These are phyloP conservation scores for Withania somnifera DNA, from an alignment of 305 asterid species.

Conservation along the genomic window DNA sequence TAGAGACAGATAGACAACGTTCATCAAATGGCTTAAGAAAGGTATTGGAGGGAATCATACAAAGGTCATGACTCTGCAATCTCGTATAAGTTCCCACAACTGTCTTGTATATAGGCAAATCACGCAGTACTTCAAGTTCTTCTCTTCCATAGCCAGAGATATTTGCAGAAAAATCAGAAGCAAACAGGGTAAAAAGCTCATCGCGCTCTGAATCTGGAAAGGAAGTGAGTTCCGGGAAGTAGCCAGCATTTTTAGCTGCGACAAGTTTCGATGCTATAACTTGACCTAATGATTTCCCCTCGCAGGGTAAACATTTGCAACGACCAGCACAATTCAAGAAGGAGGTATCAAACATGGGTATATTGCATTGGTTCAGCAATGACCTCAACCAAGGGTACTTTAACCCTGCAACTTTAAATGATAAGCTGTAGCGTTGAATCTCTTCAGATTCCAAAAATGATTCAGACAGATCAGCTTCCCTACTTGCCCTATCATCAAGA, in stretches of 20 bases:
- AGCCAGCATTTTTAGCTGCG: constrained; percentile 80
- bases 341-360: constrained; percentile 71
- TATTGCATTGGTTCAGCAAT: constrained; percentile 70
- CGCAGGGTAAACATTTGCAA: constrained; percentile 58
- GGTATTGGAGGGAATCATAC: constrained; percentile 75
- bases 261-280: constrained; percentile 65
- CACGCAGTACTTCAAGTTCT: constrained; percentile 68
- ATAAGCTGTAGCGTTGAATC: constrained; percentile 31
- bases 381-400: constrained; percentile 82
- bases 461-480: constrained; percentile 32
- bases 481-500: constrained; percentile 23
- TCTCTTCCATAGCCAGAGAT: constrained; percentile 54
- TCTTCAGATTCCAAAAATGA: constrained; percentile 29
- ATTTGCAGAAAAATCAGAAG: constrained; percentile 52
- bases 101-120: constrained; percentile 80
- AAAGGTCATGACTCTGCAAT: constrained; percentile 49
- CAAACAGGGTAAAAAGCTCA: constrained; percentile 63
- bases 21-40: constrained; percentile 80
- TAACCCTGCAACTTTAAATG: constrained; percentile 38
- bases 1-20: constrained; percentile 54
- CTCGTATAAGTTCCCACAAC: constrained; percentile 61
- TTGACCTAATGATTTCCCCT: constrained; percentile 65
- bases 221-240: constrained; percentile 54
- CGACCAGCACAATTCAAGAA: constrained; percentile 75
- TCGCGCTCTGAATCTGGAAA: constrained; percentile 54